Conservation (phyloP, 2,329 filamentous ascomycete species). For the Arthrinium phaeospermum region DNA sequence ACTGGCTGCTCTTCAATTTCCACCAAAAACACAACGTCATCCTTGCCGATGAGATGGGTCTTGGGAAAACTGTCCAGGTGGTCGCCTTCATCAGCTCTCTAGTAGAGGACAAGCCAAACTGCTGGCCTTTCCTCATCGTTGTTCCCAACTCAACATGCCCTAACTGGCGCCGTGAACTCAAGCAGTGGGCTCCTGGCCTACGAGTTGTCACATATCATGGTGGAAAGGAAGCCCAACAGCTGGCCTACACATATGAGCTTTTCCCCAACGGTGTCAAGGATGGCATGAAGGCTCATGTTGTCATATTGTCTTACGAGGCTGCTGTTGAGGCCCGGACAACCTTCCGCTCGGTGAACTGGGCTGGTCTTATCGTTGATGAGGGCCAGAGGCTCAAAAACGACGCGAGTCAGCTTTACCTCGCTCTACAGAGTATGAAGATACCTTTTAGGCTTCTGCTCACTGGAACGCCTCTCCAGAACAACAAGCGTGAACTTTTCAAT, state of each 20-base stretch:
- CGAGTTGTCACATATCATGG: conserved; percentile 95
- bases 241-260: conserved; percentile 84
- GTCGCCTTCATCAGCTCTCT: conserved; percentile 81
- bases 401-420: conserved; percentile 78
- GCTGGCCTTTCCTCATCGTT: conserved; percentile 91
- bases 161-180: conserved; percentile 98
- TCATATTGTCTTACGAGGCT: conserved; percentile 94
- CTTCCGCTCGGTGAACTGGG: conserved; percentile 79
- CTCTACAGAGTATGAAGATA: conserved; percentile 74
- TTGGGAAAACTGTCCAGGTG: conserved; percentile 96
- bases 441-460: conserved; percentile 88
- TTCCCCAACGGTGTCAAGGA: conserved; percentile 71
- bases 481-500: conserved; percentile 93
- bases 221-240: conserved; percentile 72
- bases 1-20: conserved; percentile 95
- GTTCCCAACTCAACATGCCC: conserved; percentile 94
- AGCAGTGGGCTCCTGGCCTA: conserved; percentile 86
- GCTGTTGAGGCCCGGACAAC: conserved; percentile 75
- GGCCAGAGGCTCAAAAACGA: conserved; percentile 96
- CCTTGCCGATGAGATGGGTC: conserved; percentile 95
- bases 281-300: conserved; percentile 84
- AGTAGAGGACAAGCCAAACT: conserved; percentile 68
- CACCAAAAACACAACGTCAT: conserved; percentile 83
- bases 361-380: conserved; percentile 89
- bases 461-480: conserved; percentile 90